These are phyloP conservation scores for Nicotiana rustica DNA, from an alignment of 305 asterid species.

Conservation along the genomic window DNA sequence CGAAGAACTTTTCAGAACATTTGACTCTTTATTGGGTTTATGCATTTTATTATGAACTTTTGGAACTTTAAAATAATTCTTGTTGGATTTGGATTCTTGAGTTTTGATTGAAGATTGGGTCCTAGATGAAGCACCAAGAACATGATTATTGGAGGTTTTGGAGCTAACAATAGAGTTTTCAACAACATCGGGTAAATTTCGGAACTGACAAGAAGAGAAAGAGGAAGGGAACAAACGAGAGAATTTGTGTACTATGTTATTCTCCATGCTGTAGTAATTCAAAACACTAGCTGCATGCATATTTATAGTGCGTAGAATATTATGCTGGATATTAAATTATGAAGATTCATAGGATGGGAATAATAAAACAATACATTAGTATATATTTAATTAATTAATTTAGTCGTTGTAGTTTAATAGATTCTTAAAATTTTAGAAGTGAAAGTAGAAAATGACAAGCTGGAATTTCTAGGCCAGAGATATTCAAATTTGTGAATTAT, in stretches of 20 bases:
- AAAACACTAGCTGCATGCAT: background rate
- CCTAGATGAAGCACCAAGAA: constrained; percentile 27
- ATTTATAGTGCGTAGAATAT: background rate
- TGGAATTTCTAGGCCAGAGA: constrained; percentile 16
- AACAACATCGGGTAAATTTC: constrained; percentile 55
- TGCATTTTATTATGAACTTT: background rate
- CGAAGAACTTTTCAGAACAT: constrained; percentile 43
- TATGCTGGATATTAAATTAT: constrained; percentile 3
- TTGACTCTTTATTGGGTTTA: background rate
- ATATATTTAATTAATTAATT: background rate
- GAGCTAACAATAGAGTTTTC: constrained; percentile 47
- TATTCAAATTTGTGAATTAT: constrained; percentile 11
- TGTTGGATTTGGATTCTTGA: constrained; percentile 34
- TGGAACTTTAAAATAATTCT: background rate
- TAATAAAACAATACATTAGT: background rate
- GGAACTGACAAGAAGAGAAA: constrained; percentile 60
- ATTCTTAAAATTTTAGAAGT: background rate
- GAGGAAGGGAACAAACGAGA: constrained; percentile 68
- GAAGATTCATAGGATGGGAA: background rate
- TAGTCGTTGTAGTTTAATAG: background rate
- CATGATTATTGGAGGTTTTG: constrained; percentile 37
- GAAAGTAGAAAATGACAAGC: background rate
- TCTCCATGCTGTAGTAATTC: constrained; percentile 49
- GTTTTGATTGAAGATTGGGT: constrained; percentile 23
- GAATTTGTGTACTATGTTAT: constrained; percentile 52